Evolutionary conservation across 768 basidiomycete genomes (phyloP).

Genomic region (Xerocomus spinulosus): DNA sequence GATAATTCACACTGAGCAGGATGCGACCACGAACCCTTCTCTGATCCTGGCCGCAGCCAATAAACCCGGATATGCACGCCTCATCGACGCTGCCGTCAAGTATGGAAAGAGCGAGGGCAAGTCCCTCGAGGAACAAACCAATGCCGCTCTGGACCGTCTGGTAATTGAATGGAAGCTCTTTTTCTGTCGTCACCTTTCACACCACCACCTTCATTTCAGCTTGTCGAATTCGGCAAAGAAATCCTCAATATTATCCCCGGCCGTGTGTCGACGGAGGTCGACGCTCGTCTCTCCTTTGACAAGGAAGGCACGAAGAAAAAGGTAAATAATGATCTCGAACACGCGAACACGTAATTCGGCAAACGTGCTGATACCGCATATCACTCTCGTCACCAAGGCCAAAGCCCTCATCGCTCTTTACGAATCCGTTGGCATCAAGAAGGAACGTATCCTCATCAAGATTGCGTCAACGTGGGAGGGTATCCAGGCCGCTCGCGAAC

Average conservation of each 20-base stretch:
- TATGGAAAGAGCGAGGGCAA: constrained; percentile 81
- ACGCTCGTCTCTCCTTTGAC: constrained; percentile 96
- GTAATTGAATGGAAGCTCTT: constrained; percentile 44
- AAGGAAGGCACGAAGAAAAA: constrained; percentile 89
- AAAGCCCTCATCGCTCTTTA: constrained; percentile 91
- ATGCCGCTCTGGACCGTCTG: constrained; percentile 83
- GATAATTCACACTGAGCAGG: constrained; percentile 40
- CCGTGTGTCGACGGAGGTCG: constrained; percentile 98
- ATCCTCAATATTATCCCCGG: constrained; percentile 95
- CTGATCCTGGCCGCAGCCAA: constrained; percentile 90
- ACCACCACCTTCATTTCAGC: constrained; percentile 41
- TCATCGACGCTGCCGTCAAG: constrained; percentile 72
- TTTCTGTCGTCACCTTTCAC: constrained; percentile 9
- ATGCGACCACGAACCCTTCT: constrained; percentile 98
- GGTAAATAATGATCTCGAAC: constrained; percentile 39
- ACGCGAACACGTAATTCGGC: constrained; percentile 21
- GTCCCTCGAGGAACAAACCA: constrained; percentile 66
- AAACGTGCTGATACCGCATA: constrained; percentile 5
- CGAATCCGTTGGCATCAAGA: constrained; percentile 87
- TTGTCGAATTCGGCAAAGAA: constrained; percentile 96
- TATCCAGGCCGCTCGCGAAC: constrained; percentile 96
- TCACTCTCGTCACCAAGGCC: constrained; percentile 40
- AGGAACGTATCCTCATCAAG: constrained; percentile 97
- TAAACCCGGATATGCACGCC: constrained; percentile 77
- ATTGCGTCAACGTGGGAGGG: constrained; percentile 99